Evolutionary conservation across 352 stramenopile species (phyloP).

Genomic region (Globisporangium irregulare): DNA sequence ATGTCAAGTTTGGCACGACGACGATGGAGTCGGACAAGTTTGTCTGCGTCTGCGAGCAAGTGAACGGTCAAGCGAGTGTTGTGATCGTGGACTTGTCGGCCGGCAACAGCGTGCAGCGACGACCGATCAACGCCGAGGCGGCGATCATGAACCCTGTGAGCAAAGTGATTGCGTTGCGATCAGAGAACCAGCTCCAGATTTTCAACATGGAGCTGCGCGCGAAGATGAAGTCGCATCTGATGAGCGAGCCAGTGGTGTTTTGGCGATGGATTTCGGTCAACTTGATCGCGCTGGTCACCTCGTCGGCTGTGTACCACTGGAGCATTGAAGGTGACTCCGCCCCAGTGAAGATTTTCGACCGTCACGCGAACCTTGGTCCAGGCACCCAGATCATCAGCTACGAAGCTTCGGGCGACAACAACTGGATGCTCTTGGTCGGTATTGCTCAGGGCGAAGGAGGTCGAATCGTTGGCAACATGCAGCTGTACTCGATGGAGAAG

Average conservation of each 20-base stretch:
- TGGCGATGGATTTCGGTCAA: conserved; percentile 98
- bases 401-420: conserved; percentile 95
- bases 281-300: conserved; percentile 97
- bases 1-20: conserved; percentile 92
- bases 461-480: conserved; percentile 97
- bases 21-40: conserved; percentile 99
- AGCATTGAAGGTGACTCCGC: conserved; percentile 90
- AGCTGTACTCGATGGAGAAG: conserved; percentile 98
- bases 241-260: conserved; percentile 95
- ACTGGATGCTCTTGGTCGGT: conserved; percentile 98
- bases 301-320: conserved; percentile 98
- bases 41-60: conserved; percentile 92
- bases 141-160: conserved; percentile 99
- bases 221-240: conserved; percentile 97
- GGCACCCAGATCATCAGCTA: conserved; percentile 99
- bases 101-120: conserved; percentile 86
- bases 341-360: conserved; percentile 98
- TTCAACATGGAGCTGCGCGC: conserved; percentile 99
- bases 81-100: conserved; percentile 92
- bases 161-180: conserved; percentile 85
- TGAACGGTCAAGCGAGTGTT: conserved; percentile 85
- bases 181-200: conserved; percentile 97
- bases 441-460: conserved; percentile 95
- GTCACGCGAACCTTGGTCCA: conserved; percentile 90
- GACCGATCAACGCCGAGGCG: conserved; percentile 98